Evolutionary conservation across 768 basidiomycete genomes (phyloP).

Genomic region (Boletus sp.): DNA sequence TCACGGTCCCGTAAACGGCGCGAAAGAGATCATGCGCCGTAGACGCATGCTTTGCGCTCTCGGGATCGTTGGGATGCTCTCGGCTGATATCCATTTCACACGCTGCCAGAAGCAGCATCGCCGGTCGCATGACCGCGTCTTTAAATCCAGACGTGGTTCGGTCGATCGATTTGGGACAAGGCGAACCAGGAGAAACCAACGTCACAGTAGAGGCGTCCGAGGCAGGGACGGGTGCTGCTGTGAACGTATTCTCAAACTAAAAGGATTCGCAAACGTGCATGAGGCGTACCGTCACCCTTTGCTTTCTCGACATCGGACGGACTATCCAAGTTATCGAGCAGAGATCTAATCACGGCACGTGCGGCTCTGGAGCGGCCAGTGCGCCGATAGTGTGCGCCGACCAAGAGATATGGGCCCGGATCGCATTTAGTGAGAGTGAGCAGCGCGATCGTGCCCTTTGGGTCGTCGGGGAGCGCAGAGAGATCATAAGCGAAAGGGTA

Average conservation of each 20-base stretch:
- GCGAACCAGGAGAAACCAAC: constrained; percentile 6
- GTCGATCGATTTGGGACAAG: constrained; percentile 8
- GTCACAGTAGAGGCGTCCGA: constrained; percentile 9
- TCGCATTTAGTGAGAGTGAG: constrained; percentile 29
- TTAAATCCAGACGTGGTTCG: constrained; percentile 8
- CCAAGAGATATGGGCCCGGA: constrained; percentile 32
- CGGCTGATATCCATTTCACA: constrained; percentile 35
- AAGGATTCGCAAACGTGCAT: constrained; percentile 7
- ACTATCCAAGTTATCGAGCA: constrained; percentile 17
- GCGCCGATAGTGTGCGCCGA: constrained; percentile 34
- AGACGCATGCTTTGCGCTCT: constrained; percentile 20
- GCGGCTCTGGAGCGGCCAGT: constrained; percentile 33
- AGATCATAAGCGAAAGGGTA: constrained; percentile 30
- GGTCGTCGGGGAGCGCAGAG: constrained; percentile 30
- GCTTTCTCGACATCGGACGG: constrained; percentile 14
- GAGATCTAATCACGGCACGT: constrained; percentile 26
- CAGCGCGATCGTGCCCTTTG: constrained; percentile 25
- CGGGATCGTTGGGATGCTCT: constrained; percentile 19
- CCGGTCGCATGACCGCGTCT: constrained; percentile 25
- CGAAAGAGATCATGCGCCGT: constrained; percentile 32
- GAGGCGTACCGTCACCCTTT: constrained; percentile 27
- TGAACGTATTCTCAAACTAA: constrained; percentile 15
- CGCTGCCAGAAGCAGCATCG: constrained; percentile 31
- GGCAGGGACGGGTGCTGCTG: constrained; percentile 8
- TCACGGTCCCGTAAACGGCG: constrained; percentile 28